Percentiles rank a stretch among this genome's conserved stretches.
These are phyloP conservation scores for Fusarium sulawesiense DNA, from an alignment of 2,329 filamentous ascomycete species.

Conservation along the genomic window DNA sequence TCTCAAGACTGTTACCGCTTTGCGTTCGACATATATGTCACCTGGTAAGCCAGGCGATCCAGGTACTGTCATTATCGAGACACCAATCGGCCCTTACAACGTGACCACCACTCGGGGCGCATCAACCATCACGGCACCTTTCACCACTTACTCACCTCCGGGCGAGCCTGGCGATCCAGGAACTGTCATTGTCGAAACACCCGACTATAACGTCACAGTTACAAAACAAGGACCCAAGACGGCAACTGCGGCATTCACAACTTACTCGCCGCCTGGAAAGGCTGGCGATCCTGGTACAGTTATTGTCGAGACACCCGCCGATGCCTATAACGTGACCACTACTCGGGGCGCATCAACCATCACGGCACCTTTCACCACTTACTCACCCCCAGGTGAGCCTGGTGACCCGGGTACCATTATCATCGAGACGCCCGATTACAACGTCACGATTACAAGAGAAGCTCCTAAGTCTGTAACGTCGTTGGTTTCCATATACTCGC, in stretches of 20 bases:
- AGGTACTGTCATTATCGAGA: slow-evolving; percentile 25
- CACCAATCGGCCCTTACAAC: slow-evolving; percentile 17
- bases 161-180: slow-evolving; percentile 15
- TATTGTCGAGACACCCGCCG: slow-evolving; percentile 18
- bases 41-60: slow-evolving; percentile 18
- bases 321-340: background rate
- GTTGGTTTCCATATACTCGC: background rate
- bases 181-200: slow-evolving; percentile 23
- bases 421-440: slow-evolving; percentile 7
- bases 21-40: slow-evolving; percentile 3
- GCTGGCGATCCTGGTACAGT: slow-evolving; percentile 23
- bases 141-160: slow-evolving; percentile 16
- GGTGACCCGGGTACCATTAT: slow-evolving; percentile 5
- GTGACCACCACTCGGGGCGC: slow-evolving; percentile 20
- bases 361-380: background rate
- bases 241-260: background rate
- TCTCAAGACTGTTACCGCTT: background rate
- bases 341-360: background rate
- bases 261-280: slow-evolving; percentile 11
- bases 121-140: slow-evolving; percentile 14
- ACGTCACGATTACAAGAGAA: slow-evolving; percentile 4
- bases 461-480: background rate
- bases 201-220: slow-evolving; percentile 18
- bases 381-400: background rate
- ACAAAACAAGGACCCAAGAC: background rate